Percentiles rank a stretch among this genome's conserved stretches.
Conservation (phyloP, 345 rosid species). For the Heritiera littoralis region DNA sequence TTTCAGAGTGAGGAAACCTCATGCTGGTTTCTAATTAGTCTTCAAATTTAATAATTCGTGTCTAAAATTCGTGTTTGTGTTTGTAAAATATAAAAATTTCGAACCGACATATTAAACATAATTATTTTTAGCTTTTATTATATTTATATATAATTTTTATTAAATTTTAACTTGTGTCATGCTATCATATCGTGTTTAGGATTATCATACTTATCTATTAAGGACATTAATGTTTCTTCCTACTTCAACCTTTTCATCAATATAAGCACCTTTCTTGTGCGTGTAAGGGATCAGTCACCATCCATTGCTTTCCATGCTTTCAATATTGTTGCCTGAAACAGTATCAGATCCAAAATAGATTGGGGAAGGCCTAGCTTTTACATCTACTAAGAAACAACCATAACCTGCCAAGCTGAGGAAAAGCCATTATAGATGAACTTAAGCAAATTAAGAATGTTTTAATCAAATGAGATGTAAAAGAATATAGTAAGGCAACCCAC, state of each 20-base stretch:
- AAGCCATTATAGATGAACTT: not conserved
- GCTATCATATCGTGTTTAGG: too few species aligned
- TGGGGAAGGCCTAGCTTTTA: not conserved
- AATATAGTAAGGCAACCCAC: too few species aligned
- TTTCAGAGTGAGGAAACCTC: not conserved
- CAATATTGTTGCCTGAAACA: not conserved
- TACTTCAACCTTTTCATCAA: conserved; percentile 1
- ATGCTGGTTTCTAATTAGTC: not conserved
- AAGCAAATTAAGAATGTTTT: not conserved
- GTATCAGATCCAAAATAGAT: not conserved
- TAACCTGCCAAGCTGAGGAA: not conserved
- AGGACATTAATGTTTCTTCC: not conserved
- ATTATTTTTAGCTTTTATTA: too few species aligned
- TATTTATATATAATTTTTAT: too few species aligned
- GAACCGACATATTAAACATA: too few species aligned
- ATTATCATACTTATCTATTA: too few species aligned
- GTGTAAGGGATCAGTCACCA: not conserved
- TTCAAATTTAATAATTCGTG: too few species aligned
- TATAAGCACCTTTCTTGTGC: not conserved
- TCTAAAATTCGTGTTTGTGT: too few species aligned
- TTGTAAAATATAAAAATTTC: too few species aligned
- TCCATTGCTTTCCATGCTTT: conserved; percentile 3
- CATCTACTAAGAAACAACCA: not conserved
- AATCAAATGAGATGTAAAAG: not conserved
- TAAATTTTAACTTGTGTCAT: too few species aligned